These are phyloP conservation scores for Hypoxylon perforatum DNA, from an alignment of 495 filamentous ascomycete genomes.

Conservation along the genomic window DNA sequence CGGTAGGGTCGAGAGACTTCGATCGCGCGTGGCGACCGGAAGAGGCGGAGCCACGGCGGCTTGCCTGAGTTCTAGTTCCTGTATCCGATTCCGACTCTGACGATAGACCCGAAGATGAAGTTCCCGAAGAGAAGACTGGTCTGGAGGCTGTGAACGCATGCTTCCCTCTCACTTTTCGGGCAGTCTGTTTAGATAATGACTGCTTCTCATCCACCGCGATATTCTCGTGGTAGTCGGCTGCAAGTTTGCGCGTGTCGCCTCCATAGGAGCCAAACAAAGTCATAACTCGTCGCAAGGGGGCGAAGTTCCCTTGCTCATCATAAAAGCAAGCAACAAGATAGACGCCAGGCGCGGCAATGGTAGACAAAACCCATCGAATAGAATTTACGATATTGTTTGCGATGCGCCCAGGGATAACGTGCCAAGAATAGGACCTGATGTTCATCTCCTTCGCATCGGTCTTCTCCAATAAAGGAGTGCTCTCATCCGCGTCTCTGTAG, in stretches of 20 bases:
- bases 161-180: constrained; percentile 23
- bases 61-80: constrained; percentile 32
- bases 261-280: constrained; percentile 65
- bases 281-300: constrained; percentile 70
- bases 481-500: constrained; percentile 66
- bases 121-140: constrained; percentile 63
- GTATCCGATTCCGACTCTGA: constrained; percentile 71
- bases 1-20: constrained; percentile 63
- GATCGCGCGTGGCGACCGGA: constrained; percentile 60
- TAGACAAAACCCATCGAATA: constrained; percentile 79
- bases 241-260: constrained; percentile 50
- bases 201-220: constrained; percentile 48
- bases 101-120: constrained; percentile 68
- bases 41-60: constrained; percentile 46
- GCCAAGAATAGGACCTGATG: constrained; percentile 57
- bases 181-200: constrained; percentile 8
- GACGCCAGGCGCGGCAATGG: constrained; percentile 78
- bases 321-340: constrained; percentile 85
- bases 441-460: constrained; percentile 48
- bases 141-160: constrained; percentile 49
- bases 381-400: constrained; percentile 68
- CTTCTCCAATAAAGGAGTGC: constrained; percentile 69
- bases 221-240: constrained; percentile 50
- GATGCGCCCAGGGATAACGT: constrained; percentile 68
- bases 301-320: constrained; percentile 82